Percentiles rank a stretch among this genome's conserved stretches.
Conservation (phyloP, 306 rosid genomes). For the Boehmeria nivea region DNA sequence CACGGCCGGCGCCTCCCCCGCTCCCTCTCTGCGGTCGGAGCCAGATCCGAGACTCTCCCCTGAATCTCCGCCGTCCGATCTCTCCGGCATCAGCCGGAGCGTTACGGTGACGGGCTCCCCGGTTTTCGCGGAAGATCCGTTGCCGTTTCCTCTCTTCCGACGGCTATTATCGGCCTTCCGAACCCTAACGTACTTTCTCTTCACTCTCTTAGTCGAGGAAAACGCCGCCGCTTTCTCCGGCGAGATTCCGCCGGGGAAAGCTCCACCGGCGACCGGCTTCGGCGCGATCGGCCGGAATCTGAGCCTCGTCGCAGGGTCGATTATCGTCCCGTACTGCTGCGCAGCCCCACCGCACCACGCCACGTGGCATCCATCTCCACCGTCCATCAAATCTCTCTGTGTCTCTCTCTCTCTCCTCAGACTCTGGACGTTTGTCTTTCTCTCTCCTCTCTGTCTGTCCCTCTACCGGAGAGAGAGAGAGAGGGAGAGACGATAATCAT, state of each 20-base stretch:
- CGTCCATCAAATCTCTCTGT: constrained; percentile 31
- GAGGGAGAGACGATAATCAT: constrained; percentile 44
- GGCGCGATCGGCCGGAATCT: constrained; percentile 80
- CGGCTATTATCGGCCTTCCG: constrained; percentile 25
- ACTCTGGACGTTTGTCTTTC: not conserved
- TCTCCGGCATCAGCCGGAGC: constrained; percentile 55
- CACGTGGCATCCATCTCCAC: constrained; percentile 37
- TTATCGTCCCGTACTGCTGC: no score
- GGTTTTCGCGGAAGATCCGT: constrained; percentile 10
- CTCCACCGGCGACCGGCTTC: constrained; percentile 34
- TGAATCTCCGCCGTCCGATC: not conserved
- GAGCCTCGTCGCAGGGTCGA: constrained; percentile 45
- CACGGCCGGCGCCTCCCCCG: constrained; percentile 7
- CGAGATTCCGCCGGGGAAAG: not conserved
- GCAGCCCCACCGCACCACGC: constrained; percentile 3
- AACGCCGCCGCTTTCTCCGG: not conserved
- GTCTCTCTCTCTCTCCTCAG: not conserved
- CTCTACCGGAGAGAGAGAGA: constrained; percentile 7
- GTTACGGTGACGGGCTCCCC: constrained; percentile 13
- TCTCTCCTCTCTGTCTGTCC: constrained; percentile 4
- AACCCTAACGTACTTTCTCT: constrained; percentile 64
- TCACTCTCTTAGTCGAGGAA: constrained; percentile 28
- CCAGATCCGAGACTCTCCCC: not conserved
- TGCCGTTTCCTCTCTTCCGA: constrained; percentile 14
- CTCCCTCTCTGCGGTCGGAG: not conserved